These are phyloP conservation scores for Protomyces gravidus DNA, from an alignment of 1,139 yeast genomes.

Conservation along the genomic window DNA sequence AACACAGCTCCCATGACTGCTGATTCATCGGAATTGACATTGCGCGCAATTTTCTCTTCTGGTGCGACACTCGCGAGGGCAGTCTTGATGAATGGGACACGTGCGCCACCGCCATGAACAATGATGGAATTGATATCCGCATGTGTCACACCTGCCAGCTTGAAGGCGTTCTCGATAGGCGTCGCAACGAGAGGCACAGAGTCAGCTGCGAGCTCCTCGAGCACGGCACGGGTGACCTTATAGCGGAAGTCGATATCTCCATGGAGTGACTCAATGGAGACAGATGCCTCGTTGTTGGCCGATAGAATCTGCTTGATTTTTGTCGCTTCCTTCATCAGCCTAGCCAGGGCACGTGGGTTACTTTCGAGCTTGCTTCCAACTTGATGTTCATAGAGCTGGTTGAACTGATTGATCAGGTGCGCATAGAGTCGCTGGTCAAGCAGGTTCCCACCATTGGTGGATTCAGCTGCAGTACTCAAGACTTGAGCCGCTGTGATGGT, in stretches of 20 bases:
- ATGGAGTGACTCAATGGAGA: slow-evolving; percentile 46
- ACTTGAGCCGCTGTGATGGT: slow-evolving; percentile 40
- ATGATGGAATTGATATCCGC: slow-evolving; percentile 61
- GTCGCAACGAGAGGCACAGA: slow-evolving; percentile 47
- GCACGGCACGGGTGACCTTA: slow-evolving; percentile 65
- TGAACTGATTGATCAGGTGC: slow-evolving; percentile 56
- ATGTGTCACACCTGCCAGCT: slow-evolving; percentile 33
- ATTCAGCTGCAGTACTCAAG: slow-evolving; percentile 67
- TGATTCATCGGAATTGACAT: slow-evolving; percentile 93
- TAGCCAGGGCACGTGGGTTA: slow-evolving; percentile 53
- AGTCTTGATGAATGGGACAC: slow-evolving; percentile 80
- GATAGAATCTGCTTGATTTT: slow-evolving; percentile 80
- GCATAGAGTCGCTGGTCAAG: slow-evolving; percentile 64
- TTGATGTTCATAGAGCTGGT: slow-evolving; percentile 1
- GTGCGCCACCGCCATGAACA: slow-evolving; percentile 84
- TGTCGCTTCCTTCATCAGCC: slow-evolving; percentile 77
- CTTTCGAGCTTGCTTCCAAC: slow-evolving; percentile 41
- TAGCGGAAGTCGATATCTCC: slow-evolving; percentile 70
- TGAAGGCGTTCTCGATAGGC: slow-evolving; percentile 58
- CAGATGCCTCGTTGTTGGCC: slow-evolving; percentile 73
- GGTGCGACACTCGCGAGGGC: slow-evolving; percentile 48
- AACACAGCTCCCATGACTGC: slow-evolving; percentile 85
- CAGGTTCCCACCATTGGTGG: slow-evolving; percentile 65
- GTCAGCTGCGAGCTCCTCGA: slow-evolving; percentile 57
- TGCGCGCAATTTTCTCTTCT: slow-evolving; percentile 59